Base-by-base conservation (phyloP, 2,329 filamentous ascomycete genomes). In the Penicillium digitatum region DNA sequence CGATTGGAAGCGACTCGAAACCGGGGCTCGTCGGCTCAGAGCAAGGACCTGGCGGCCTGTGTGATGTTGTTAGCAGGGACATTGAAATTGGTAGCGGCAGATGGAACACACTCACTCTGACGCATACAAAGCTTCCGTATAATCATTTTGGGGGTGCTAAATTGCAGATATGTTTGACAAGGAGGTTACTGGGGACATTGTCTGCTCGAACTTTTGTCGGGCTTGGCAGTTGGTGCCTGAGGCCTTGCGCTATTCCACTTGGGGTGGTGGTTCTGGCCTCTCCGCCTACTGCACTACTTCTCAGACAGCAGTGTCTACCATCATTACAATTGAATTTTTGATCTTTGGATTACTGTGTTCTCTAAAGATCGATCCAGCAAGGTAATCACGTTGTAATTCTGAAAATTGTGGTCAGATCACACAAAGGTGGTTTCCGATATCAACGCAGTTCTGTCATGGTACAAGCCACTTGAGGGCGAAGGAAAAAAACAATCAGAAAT, bases 71-170 rank as follows among this genome's bases (percentile, higher is more conserved):
- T 58, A 62, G 60, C 32, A 40, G 44, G 14, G 16, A 37, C 29
- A 35, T 39, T 18, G 5, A 0, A 24, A 4, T n/a, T 6, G 16
- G 3, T 3, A 11, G 42, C 34, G n/a, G 43, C 32, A 56, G 42
- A 48, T 37, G 22, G 3, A 24, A 10, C 9, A 43, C 11, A 69
- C 74, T 65, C 53, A 76, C 74, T 69, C 56, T 76, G 74, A 68
- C 72, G 72, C 67, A 69, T 58, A 62, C 65, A 70, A 40, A 73
- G 47, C 52, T 72, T 66, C 60, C 74, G 71, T 62, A 76, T 66
- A 67, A 76, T 76, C 74, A 76, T 76, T 47, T 51, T 71, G 68
- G 46, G 49, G 62, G 54, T 48, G 51, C 47, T 51, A 55, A 57
- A 50, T 54, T 51, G 57, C 47, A 57, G 59, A 61, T 55, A 26